Percentiles rank a stretch among this genome's conserved stretches.
phyloP scores from a whole-genome alignment of 495 filamentous ascomycete species.

The Xylaria scruposa region DNA sequence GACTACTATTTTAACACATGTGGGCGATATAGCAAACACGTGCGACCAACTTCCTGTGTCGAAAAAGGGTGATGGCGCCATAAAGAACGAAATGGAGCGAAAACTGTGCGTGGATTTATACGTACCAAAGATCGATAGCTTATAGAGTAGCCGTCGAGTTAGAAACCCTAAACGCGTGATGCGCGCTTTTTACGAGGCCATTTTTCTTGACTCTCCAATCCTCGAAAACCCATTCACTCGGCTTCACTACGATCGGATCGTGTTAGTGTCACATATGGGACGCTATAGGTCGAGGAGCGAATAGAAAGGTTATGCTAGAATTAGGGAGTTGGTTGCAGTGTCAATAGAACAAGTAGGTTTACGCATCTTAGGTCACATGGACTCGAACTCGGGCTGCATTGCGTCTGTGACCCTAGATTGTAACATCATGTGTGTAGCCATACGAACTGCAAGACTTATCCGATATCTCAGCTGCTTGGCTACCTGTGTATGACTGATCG shows the following conservation, averaged over 20 bases:
- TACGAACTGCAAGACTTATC: too few relatives aligned
- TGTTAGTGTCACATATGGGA: background rate
- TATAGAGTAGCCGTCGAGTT: background rate
- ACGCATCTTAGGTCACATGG: background rate
- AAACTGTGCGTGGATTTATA: background rate
- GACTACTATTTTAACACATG: background rate
- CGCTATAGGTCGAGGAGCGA: background rate
- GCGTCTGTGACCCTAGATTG: too few relatives aligned
- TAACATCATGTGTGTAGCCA: too few relatives aligned
- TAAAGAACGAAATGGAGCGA: background rate
- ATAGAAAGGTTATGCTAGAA: background rate
- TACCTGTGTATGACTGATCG: too few relatives aligned
- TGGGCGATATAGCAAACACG: background rate
- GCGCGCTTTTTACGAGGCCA: background rate
- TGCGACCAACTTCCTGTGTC: background rate
- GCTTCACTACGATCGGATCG: background rate
- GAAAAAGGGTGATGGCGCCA: background rate
- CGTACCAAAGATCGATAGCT: background rate
- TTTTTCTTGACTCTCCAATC: background rate
- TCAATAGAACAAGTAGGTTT: background rate
- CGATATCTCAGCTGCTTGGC: too few relatives aligned
- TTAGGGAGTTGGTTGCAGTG: background rate
- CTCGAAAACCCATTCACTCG: background rate
- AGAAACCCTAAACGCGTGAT: background rate
- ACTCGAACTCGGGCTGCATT: too few relatives aligned